phyloP scores from a whole-genome alignment of 1,284 basidiomycete genomes.

The Trametes sp. region DNA sequence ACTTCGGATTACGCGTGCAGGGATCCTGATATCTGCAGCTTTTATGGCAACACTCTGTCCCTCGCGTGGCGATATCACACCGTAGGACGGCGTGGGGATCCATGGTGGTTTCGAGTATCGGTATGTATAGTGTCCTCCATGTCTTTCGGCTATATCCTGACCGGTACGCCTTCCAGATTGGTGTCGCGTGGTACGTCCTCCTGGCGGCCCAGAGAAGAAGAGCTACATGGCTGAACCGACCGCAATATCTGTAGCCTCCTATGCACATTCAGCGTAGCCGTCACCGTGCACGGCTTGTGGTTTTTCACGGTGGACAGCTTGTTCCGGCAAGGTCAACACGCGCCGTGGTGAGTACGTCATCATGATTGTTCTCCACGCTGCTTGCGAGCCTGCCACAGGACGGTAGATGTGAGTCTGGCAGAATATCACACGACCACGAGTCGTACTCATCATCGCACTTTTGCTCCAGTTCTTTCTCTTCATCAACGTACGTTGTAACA shows the following conservation, averaged over 20 bases:
- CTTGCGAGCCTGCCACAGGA: background rate
- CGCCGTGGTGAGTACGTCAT: constrained; percentile 1
- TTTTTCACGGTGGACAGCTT: constrained; percentile 7
- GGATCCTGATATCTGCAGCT: background rate
- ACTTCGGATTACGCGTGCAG: background rate
- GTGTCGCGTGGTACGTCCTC: constrained; percentile 3
- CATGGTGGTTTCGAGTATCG: constrained; percentile 1
- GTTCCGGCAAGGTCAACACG: background rate
- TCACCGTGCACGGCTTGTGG: constrained; percentile 11
- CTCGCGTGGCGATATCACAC: constrained; percentile 6
- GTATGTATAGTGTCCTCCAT: background rate
- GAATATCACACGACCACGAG: too few relatives aligned
- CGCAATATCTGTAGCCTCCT: background rate
- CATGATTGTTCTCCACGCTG: background rate
- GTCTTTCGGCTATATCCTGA: background rate
- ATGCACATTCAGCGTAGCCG: constrained; percentile 13
- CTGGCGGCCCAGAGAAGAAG: too few relatives aligned
- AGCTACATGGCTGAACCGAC: too few relatives aligned
- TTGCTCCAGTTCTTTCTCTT: constrained; percentile 6
- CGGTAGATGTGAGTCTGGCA: constrained; percentile 12
- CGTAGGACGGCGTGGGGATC: background rate
- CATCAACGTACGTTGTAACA: background rate
- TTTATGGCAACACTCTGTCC: constrained; percentile 9
- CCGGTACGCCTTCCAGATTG: background rate
- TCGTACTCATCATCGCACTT: too few relatives aligned